A percentile compares a stretch with the other conserved stretches of the same genome.
Conservation (phyloP, 129 eudicot genomes). For the Chrysanthemum makinoi region DNA sequence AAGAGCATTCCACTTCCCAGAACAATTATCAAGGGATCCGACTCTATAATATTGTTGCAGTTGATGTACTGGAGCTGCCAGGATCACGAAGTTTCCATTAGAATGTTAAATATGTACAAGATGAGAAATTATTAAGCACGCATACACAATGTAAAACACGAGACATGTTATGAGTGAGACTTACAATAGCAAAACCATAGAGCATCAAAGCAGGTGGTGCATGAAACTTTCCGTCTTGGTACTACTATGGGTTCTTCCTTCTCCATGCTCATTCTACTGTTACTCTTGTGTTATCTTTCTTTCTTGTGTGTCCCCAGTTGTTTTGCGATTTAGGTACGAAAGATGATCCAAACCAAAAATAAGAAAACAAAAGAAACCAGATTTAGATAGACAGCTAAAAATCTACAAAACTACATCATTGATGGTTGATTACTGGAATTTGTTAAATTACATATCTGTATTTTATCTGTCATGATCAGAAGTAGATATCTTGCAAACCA, state of each 20-base stretch:
- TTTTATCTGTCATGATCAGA: neutral
- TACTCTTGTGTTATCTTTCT: neutral
- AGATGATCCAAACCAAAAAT: neutral
- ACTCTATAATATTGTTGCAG: slow-evolving; percentile 94
- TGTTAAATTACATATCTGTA: neutral
- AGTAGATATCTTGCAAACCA: no score
- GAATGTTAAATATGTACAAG: neutral
- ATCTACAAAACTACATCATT: slow-evolving; percentile 12
- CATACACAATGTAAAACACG: neutral
- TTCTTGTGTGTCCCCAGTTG: neutral
- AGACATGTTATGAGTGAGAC: slow-evolving; percentile 19
- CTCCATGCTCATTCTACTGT: slow-evolving; percentile 43
- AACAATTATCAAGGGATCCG: slow-evolving; percentile 81
- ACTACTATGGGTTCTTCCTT: slow-evolving; percentile 38
- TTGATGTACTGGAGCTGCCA: slow-evolving; percentile 97
- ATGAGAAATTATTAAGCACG: neutral
- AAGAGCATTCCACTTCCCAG: slow-evolving; percentile 66
- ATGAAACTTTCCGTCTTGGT: slow-evolving; percentile 47
- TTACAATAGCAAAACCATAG: slow-evolving; percentile 95
- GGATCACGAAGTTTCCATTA: slow-evolving; percentile 16
- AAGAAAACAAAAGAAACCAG: slow-evolving; percentile 1
- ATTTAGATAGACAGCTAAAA: slow-evolving; percentile 4
- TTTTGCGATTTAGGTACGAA: neutral
- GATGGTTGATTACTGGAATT: slow-evolving; percentile 3
- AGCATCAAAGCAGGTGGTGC: slow-evolving; percentile 68